These are phyloP conservation scores for Phytopythium boreale DNA, from an alignment of 352 stramenopile species.

Conservation along the genomic window DNA sequence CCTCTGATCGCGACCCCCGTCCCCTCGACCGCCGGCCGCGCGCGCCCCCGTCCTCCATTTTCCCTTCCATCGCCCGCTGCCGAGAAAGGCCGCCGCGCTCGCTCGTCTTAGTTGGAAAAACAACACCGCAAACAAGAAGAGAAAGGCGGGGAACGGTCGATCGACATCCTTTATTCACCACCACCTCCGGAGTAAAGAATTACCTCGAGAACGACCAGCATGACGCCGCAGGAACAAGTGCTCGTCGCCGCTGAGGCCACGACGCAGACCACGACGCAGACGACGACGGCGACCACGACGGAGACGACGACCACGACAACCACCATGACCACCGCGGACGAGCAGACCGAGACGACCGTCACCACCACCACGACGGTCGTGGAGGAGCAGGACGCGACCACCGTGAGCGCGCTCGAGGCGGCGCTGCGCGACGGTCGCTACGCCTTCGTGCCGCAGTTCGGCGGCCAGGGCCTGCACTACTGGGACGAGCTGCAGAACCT, in stretches of 20 bases:
- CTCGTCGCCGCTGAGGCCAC: constrained; percentile 11
- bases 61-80: constrained; percentile 14
- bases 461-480: constrained; percentile 67
- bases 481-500: constrained; percentile 57
- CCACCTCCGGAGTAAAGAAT: constrained; percentile 8
- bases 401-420: constrained; percentile 15
- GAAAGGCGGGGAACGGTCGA: constrained; percentile 1
- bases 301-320: constrained; percentile 15
- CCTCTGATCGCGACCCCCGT: background rate
- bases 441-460: constrained; percentile 54
- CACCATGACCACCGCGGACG: constrained; percentile 11
- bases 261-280: constrained; percentile 19
- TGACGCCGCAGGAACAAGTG: constrained; percentile 2
- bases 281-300: constrained; percentile 13
- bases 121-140: constrained; percentile 7
- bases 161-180: background rate
- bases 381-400: constrained; percentile 1
- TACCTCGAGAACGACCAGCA: constrained; percentile 1
- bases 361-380: constrained; percentile 9
- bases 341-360: constrained; percentile 24
- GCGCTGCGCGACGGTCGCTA: constrained; percentile 21
- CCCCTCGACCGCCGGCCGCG: background rate
- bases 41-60: constrained; percentile 14
- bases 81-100: background rate
- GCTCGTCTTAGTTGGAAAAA: no score